Evolutionary conservation across 441 rosid species (phyloP).

Genomic region (Croton setiger): DNA sequence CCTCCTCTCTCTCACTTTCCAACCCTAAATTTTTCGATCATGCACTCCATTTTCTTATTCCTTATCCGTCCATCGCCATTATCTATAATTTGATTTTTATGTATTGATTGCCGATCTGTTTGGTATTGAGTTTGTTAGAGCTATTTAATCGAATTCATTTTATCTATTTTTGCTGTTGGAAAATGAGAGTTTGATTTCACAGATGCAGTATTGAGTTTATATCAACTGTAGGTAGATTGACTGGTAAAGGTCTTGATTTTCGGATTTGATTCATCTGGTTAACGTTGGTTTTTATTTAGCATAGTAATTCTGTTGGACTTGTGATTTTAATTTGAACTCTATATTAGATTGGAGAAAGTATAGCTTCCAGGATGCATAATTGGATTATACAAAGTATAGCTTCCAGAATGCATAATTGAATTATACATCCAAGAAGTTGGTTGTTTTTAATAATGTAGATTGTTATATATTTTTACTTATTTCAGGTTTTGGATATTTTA

Average conservation of each 20-base stretch:
- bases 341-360: neutral
- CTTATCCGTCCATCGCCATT: neutral
- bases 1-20: neutral
- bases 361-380: neutral
- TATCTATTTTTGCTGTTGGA: neutral
- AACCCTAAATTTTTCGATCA: neutral
- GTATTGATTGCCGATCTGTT: neutral
- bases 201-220: neutral
- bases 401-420: neutral
- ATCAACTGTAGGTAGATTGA: neutral
- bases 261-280: neutral
- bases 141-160: neutral
- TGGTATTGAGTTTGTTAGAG: neutral
- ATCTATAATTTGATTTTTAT: neutral
- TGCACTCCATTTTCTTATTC: neutral
- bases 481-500: conserved; percentile 95
- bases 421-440: neutral
- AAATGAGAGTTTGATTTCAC: neutral
- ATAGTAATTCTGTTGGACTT: neutral
- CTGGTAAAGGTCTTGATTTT: neutral
- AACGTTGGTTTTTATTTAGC: neutral
- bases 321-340: neutral
- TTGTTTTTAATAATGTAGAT: neutral
- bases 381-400: neutral
- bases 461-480: conserved; percentile 8